Evolutionary conservation across 305 asterid genomes (phyloP).

Genomic region (Plantago coronopus): DNA sequence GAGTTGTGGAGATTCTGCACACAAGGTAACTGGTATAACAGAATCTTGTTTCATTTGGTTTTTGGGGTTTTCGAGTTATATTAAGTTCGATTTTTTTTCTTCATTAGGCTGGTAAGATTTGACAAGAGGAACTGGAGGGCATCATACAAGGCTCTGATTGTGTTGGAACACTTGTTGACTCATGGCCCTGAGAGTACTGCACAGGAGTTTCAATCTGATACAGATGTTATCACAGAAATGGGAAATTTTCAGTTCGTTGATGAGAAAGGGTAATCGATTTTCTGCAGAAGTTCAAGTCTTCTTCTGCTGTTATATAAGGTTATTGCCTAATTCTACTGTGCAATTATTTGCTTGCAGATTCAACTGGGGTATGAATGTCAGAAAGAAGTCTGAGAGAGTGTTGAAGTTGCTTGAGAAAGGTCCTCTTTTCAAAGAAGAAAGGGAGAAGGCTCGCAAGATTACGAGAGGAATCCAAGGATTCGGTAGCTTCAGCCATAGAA

Average conservation of each 20-base stretch:
- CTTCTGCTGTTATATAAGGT: no score
- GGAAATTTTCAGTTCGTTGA: constrained; percentile 60
- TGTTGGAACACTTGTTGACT: constrained; percentile 74
- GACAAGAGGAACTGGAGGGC: constrained; percentile 64
- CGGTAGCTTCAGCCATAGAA: constrained; percentile 60
- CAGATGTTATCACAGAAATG: constrained; percentile 51
- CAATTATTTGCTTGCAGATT: constrained; percentile 36
- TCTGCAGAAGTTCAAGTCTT: not conserved
- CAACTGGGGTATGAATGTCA: constrained; percentile 75
- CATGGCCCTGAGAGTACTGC: constrained; percentile 91
- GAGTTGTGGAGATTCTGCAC: constrained; percentile 80
- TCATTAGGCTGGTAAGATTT: constrained; percentile 56
- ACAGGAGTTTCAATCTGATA: constrained; percentile 66
- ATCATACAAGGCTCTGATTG: constrained; percentile 66
- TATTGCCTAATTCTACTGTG: not conserved
- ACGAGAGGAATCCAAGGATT: constrained; percentile 82
- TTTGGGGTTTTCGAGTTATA: not conserved
- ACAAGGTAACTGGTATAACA: constrained; percentile 40
- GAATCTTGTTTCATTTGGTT: not conserved
- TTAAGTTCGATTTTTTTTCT: not conserved
- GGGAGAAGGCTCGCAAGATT: constrained; percentile 54
- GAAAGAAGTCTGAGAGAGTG: constrained; percentile 63
- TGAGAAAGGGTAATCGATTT: constrained; percentile 58
- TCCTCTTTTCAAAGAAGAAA: constrained; percentile 65
- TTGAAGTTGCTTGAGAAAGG: constrained; percentile 63